These are phyloP conservation scores for Spizellomyces punctatus DNA, from an alignment of 192 early-diverging fungal genomes.

Conservation along the genomic window DNA sequence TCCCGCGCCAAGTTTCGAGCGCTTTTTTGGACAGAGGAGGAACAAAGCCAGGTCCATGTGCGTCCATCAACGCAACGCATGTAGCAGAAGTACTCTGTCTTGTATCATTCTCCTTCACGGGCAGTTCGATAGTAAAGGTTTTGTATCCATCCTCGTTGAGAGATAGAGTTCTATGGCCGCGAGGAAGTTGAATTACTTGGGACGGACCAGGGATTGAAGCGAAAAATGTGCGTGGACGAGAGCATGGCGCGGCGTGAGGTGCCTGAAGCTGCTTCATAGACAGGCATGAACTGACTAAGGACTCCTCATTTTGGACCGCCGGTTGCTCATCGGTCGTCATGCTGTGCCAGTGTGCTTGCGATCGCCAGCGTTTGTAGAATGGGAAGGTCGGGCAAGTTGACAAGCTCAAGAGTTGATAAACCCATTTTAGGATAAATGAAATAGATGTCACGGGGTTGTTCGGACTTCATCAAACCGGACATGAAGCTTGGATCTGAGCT, in stretches of 20 bases:
- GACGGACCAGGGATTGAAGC: background rate
- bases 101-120: too few relatives aligned
- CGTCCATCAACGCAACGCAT: background rate
- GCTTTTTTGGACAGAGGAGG: background rate
- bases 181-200: background rate
- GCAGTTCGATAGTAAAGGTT: slow-evolving; percentile 1
- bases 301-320: background rate
- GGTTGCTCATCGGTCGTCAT: background rate
- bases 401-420: too few relatives aligned
- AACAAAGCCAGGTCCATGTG: background rate
- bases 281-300: background rate
- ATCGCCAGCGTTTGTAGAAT: background rate
- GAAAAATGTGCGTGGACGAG: background rate
- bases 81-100: background rate
- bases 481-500: too few relatives aligned
- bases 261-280: background rate
- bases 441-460: too few relatives aligned
- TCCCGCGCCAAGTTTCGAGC: background rate
- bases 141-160: background rate
- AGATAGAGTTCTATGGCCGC: background rate
- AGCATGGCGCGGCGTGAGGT: background rate
- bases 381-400: too few relatives aligned
- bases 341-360: background rate
- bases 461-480: too few relatives aligned
- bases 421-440: too few relatives aligned